Conservation (phyloP, 305 asterid species). For the Fraxinus baroniana region DNA sequence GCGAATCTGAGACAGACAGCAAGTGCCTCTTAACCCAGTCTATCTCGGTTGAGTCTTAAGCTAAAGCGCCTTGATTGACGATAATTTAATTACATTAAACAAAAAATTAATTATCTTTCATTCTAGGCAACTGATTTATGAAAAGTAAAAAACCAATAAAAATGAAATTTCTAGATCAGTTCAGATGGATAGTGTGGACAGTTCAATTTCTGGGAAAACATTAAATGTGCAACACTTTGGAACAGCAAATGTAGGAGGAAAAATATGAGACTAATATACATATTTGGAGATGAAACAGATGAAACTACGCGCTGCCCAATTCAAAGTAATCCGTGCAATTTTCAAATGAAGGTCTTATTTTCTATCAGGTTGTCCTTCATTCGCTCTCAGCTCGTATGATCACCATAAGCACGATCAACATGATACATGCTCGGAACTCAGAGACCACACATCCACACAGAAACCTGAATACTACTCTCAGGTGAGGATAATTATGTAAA, state of each 20-base stretch:
- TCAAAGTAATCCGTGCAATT: slow-evolving; percentile 43
- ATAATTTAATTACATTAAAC: background rate
- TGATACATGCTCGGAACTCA: slow-evolving; percentile 19
- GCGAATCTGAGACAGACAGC: background rate
- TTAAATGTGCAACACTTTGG: background rate
- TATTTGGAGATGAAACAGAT: slow-evolving; percentile 23
- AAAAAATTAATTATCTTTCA: background rate
- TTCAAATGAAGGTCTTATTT: slow-evolving; percentile 29
- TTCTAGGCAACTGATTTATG: background rate
- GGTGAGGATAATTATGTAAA: slow-evolving; percentile 26
- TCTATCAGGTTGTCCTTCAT: slow-evolving; percentile 23
- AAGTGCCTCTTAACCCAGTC: background rate
- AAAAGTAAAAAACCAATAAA: background rate
- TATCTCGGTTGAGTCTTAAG: background rate
- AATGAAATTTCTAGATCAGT: background rate
- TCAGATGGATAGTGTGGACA: background rate
- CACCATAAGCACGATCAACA: slow-evolving; percentile 27
- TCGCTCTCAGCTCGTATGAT: slow-evolving; percentile 24
- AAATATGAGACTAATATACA: slow-evolving; percentile 26
- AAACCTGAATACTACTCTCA: slow-evolving; percentile 25
- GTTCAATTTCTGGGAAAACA: background rate
- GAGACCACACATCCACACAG: background rate
- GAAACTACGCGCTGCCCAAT: slow-evolving; percentile 38
- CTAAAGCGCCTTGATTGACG: background rate
- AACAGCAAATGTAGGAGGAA: background rate